Percentiles rank a stretch among this genome's conserved stretches.
Conservation (phyloP, 1,284 basidiomycete species). For the Puccinia hordei region DNA sequence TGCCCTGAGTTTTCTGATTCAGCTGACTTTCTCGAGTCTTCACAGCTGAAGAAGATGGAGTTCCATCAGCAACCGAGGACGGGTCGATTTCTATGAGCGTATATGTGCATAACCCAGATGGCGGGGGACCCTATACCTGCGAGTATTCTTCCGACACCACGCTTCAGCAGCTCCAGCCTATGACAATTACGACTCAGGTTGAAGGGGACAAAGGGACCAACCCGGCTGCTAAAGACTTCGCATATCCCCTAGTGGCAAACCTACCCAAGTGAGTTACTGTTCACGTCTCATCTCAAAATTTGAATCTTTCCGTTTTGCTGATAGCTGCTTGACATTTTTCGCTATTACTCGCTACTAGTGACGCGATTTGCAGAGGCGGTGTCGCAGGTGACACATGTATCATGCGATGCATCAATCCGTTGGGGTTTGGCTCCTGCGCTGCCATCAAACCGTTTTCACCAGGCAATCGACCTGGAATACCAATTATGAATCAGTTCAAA, state of each 20-base stretch:
- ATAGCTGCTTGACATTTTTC: not conserved
- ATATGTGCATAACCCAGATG: conserved; percentile 44
- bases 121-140: conserved; percentile 45
- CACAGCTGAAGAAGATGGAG: conserved; percentile 40
- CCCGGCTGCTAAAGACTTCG: conserved; percentile 46
- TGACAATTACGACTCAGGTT: conserved; percentile 40
- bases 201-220: conserved; percentile 48
- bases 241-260: conserved; percentile 40
- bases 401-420: conserved; percentile 47
- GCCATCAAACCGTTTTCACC: conserved; percentile 39
- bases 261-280: conserved; percentile 37
- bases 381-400: conserved; percentile 36
- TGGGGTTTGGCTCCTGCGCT: conserved; percentile 48
- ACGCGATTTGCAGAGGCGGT: conserved; percentile 38
- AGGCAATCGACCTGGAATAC: not conserved
- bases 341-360: not conserved
- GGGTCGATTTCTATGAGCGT: conserved; percentile 45
- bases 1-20: not conserved
- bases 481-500: not conserved
- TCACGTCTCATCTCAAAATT: not conserved
- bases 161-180: conserved; percentile 40
- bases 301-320: not conserved
- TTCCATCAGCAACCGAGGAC: conserved; percentile 29
- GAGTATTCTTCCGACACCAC: conserved; percentile 44
- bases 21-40: not conserved